Evolutionary conservation across 1,284 basidiomycete species (phyloP).

Genomic region (Fomitopsis schrenkii): DNA sequence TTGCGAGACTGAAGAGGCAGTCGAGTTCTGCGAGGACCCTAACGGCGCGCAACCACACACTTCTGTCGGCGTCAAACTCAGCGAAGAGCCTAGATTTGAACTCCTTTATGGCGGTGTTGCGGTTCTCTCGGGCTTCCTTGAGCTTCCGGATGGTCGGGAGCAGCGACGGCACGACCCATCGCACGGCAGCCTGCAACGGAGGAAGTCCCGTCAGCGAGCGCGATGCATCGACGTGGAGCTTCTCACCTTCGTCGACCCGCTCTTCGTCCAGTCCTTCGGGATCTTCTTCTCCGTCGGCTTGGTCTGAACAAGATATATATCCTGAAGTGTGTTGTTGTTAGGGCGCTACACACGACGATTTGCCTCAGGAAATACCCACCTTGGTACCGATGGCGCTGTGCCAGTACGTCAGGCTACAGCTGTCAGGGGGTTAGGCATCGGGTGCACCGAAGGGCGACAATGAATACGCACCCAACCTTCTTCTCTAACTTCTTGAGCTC

Average conservation of each 20-base stretch:
- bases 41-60: conserved; percentile 74
- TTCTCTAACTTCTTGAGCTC: conserved; percentile 60
- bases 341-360: background rate
- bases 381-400: conserved; percentile 83
- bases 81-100: conserved; percentile 80
- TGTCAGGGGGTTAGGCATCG: conserved; percentile 19
- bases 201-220: background rate
- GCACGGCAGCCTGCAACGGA: conserved; percentile 51
- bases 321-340: conserved; percentile 38
- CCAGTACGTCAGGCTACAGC: conserved; percentile 69
- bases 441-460: background rate
- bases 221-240: background rate
- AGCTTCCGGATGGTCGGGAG: conserved; percentile 70
- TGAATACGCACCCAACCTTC: conserved; percentile 45
- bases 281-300: conserved; percentile 54
- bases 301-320: conserved; percentile 86
- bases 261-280: conserved; percentile 84
- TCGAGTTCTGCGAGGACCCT: conserved; percentile 86
- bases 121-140: conserved; percentile 91
- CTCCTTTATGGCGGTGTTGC: conserved; percentile 71
- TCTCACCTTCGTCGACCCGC: conserved; percentile 72
- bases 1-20: conserved; percentile 91
- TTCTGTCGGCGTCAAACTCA: conserved; percentile 85
- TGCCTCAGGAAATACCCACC: conserved; percentile 29
- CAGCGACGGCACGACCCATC: conserved; percentile 77